These are phyloP conservation scores for Dissophora ornata DNA, from an alignment of 192 early-diverging fungal genomes.

Conservation along the genomic window DNA sequence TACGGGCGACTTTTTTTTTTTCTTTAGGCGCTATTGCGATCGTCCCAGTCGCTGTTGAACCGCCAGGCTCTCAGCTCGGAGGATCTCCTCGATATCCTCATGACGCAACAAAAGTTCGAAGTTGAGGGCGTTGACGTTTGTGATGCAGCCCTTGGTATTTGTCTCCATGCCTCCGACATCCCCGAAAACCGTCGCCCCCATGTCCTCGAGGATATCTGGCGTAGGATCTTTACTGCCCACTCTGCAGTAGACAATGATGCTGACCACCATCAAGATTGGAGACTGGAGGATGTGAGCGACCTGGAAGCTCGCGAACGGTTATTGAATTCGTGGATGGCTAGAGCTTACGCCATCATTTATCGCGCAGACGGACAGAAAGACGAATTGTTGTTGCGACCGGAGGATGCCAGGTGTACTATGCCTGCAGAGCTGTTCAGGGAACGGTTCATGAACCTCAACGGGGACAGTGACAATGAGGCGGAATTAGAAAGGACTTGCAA, in stretches of 20 bases:
- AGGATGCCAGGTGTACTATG: constrained; percentile 31
- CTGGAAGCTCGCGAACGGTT: constrained; percentile 29
- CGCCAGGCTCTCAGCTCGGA: constrained; percentile 29
- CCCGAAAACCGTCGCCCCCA: constrained; percentile 42
- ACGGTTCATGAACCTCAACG: constrained; percentile 7
- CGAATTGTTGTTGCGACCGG: constrained; percentile 32
- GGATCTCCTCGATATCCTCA: constrained; percentile 40
- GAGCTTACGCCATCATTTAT: constrained; percentile 35
- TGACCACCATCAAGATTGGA: constrained; percentile 10
- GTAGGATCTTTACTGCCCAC: constrained; percentile 31
- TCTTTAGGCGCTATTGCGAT: constrained; percentile 16
- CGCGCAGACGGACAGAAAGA: constrained; percentile 34
- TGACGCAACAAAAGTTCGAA: constrained; percentile 24
- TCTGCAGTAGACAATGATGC: no score
- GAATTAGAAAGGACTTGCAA: constrained; percentile 10
- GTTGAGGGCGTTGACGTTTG: constrained; percentile 24
- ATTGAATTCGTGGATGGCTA: constrained; percentile 28
- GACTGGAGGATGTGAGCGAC: constrained; percentile 22
- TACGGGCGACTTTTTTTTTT: neutral
- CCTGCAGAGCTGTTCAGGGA: constrained; percentile 32
- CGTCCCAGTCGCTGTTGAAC: constrained; percentile 12
- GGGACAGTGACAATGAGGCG: neutral
- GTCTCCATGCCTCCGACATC: constrained; percentile 38
- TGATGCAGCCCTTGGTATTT: constrained; percentile 31
- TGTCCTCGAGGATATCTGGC: constrained; percentile 47